Percentiles rank a stretch among this genome's conserved stretches.
These are phyloP conservation scores for Talaromyces proteolyticus DNA, from an alignment of 495 filamentous ascomycete species.

Conservation along the genomic window DNA sequence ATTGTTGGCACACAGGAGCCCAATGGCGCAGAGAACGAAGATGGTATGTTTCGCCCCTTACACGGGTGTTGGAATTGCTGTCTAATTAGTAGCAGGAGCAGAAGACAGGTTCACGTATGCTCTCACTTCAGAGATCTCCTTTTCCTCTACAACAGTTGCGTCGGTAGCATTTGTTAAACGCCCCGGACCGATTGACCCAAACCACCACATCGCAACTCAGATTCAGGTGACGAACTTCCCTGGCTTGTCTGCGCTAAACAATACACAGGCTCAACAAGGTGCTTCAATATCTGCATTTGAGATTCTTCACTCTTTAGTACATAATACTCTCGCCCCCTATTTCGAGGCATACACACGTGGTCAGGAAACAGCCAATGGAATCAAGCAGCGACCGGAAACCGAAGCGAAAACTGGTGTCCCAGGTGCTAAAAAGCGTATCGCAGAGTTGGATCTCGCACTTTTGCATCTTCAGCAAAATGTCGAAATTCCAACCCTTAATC, in stretches of 20 bases:
- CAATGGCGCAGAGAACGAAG: constrained; percentile 42
- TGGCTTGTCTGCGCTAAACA: constrained; percentile 61
- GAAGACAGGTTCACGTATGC: constrained; percentile 59
- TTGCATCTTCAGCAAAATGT: constrained; percentile 93
- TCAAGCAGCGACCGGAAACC: constrained; percentile 66
- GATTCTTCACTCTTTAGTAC: constrained; percentile 79
- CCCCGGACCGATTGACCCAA: constrained; percentile 76
- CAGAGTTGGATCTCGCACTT: constrained; percentile 84
- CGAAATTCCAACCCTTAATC: constrained; percentile 85
- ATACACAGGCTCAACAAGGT: constrained; percentile 58
- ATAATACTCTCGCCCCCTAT: constrained; percentile 82
- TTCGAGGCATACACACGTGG: constrained; percentile 91
- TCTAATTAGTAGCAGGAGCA: constrained; percentile 13
- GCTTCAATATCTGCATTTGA: constrained; percentile 80
- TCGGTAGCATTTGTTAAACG: constrained; percentile 88
- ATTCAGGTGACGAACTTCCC: constrained; percentile 90
- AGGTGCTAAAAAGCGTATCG: constrained; percentile 92
- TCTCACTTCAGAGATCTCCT: constrained; percentile 74
- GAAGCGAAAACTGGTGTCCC: constrained; percentile 91
- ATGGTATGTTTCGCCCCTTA: constrained; percentile 17
- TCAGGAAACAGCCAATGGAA: constrained; percentile 61
- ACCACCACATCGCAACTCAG: constrained; percentile 71
- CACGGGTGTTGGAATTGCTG: neutral
- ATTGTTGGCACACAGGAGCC: constrained; percentile 48
- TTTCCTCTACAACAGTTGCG: constrained; percentile 69